These are phyloP conservation scores for Ambrosia trifida DNA, from an alignment of 129 eudicot species.

Conservation along the genomic window DNA sequence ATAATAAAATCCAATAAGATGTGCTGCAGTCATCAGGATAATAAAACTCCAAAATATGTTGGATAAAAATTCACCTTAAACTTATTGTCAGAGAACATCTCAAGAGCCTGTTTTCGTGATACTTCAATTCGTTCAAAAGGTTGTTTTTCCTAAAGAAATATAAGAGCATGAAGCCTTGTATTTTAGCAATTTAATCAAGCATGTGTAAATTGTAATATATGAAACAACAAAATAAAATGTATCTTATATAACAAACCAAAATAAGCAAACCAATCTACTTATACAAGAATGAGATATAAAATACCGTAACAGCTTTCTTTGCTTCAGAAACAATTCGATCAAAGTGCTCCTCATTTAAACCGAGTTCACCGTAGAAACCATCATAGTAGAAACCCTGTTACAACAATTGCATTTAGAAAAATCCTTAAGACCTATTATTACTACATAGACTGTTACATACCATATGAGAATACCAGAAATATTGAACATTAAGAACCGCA, in stretches of 20 bases:
- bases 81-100: conserved; percentile 82
- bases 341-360: conserved; percentile 92
- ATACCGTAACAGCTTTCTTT: conserved; percentile 78
- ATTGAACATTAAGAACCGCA: not conserved
- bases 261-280: not conserved
- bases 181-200: not conserved
- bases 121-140: conserved; percentile 97
- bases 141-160: conserved; percentile 67
- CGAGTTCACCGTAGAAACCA: conserved; percentile 86
- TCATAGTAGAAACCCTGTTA: conserved; percentile 95
- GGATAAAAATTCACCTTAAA: conserved; percentile 64
- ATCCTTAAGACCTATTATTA: not conserved
- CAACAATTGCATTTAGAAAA: conserved; percentile 10
- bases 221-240: not conserved
- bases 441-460: not conserved
- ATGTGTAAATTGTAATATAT: not conserved
- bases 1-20: not conserved
- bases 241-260: not conserved
- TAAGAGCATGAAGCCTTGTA: not conserved
- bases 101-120: conserved; percentile 85
- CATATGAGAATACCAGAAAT: not conserved
- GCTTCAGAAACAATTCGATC: conserved; percentile 72
- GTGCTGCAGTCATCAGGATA: not conserved
- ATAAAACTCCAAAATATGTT: not conserved
- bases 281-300: conserved; percentile 4